Conservation (phyloP, 2,329 filamentous ascomycete species). For the Pseudogymnoascus sp. region DNA sequence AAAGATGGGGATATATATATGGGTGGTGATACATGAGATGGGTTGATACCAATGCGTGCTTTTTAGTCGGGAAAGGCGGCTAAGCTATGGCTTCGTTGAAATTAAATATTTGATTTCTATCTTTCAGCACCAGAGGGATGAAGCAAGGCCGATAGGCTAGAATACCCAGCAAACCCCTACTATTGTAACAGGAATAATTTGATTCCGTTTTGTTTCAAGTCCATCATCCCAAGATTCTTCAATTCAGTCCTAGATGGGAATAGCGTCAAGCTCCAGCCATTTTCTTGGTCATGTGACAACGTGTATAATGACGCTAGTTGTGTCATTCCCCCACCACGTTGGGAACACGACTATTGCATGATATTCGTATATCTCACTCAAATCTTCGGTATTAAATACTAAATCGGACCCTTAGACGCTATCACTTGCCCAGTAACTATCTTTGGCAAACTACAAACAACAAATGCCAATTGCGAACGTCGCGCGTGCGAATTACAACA, state of each 20-base stretch:
- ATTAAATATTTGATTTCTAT: background rate
- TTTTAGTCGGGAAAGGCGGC: background rate
- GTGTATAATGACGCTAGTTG: slow-evolving; percentile 7
- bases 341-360: slow-evolving; percentile 4
- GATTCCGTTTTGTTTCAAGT: background rate
- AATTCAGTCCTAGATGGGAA: background rate
- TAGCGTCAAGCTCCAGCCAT: background rate
- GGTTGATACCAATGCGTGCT: background rate
- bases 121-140: background rate
- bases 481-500: background rate
- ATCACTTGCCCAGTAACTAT: background rate
- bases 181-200: background rate
- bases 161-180: background rate
- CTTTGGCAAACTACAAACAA: background rate
- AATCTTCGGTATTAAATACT: background rate
- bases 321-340: slow-evolving; percentile 5
- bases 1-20: background rate
- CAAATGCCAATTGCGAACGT: background rate
- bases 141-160: background rate
- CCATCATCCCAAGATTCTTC: background rate
- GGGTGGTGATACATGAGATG: background rate
- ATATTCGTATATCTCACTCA: background rate
- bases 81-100: background rate
- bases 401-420: background rate
- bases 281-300: slow-evolving; percentile 3